These are phyloP conservation scores for Arthrinium puccinioides DNA, from an alignment of 2,329 filamentous ascomycete genomes.

Conservation along the genomic window DNA sequence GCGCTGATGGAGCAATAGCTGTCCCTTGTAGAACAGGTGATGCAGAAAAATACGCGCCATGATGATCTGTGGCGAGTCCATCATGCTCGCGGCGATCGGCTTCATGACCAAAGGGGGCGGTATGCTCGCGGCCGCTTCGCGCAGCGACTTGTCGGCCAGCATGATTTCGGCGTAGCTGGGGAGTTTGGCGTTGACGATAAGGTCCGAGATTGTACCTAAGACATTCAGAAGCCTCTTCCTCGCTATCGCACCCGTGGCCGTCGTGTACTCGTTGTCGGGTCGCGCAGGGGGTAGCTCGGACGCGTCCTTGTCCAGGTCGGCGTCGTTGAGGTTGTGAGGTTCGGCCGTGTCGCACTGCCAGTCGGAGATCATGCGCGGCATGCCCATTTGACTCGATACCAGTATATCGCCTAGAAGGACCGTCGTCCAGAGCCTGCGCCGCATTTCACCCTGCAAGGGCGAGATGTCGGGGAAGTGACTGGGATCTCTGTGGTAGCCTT, in stretches of 20 bases:
- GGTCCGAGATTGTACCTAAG: not conserved
- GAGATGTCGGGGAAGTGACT: constrained; percentile 31
- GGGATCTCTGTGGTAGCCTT: constrained; percentile 37
- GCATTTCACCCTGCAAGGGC: constrained; percentile 36
- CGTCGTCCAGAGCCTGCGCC: constrained; percentile 33
- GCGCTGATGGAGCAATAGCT: not conserved
- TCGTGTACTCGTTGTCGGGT: constrained; percentile 11
- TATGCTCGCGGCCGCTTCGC: not conserved
- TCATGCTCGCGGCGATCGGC: not conserved
- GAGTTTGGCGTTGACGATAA: not conserved
- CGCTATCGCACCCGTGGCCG: not conserved
- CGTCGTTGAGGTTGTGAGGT: constrained; percentile 35
- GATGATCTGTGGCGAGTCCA: not conserved
- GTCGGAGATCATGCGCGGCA: constrained; percentile 32
- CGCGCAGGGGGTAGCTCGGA: constrained; percentile 26
- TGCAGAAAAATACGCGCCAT: not conserved
- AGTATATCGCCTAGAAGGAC: constrained; percentile 33
- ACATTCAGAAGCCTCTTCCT: not conserved
- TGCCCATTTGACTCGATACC: constrained; percentile 33
- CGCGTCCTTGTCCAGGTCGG: constrained; percentile 29
- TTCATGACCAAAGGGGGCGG: not conserved
- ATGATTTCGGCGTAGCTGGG: not conserved
- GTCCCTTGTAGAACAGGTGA: not conserved
- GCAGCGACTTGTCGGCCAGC: not conserved
- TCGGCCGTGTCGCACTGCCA: constrained; percentile 27